phyloP scores from a whole-genome alignment of 345 rosid species.

The Durio zibethinus region DNA sequence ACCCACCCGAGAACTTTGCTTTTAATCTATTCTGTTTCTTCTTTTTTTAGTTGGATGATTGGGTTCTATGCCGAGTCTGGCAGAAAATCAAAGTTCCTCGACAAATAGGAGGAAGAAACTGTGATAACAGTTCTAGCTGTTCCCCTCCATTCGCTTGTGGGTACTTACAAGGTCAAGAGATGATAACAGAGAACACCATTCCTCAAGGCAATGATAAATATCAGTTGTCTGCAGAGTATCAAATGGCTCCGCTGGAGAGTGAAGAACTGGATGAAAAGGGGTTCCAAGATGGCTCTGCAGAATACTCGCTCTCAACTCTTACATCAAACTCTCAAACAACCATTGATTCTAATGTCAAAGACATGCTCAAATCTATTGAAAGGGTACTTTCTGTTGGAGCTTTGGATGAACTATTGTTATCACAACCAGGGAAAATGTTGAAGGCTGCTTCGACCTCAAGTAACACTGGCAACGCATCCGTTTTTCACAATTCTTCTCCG shows the following conservation, averaged over 20 bases:
- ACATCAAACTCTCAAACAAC: slow-evolving; percentile 3
- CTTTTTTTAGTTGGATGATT: slow-evolving; percentile 37
- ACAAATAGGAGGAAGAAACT: slow-evolving; percentile 7
- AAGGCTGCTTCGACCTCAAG: not conserved
- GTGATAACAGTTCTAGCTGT: not conserved
- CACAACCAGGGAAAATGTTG: slow-evolving; percentile 15
- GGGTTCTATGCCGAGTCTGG: slow-evolving; percentile 39
- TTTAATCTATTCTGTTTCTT: not conserved
- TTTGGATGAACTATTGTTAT: slow-evolving; percentile 26
- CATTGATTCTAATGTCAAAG: slow-evolving; percentile 6
- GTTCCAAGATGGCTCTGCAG: slow-evolving; percentile 20
- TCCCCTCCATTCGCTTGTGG: slow-evolving; percentile 4
- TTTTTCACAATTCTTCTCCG: slow-evolving; percentile 23
- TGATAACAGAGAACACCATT: not conserved
- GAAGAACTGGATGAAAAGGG: slow-evolving; percentile 13
- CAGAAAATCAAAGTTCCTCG: slow-evolving; percentile 16
- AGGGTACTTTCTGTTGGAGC: slow-evolving; percentile 27
- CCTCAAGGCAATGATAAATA: not conserved
- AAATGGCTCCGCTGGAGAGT: slow-evolving; percentile 11
- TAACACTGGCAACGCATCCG: not conserved
- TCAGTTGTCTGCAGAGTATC: not conserved
- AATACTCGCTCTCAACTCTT: slow-evolving; percentile 16
- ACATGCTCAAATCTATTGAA: slow-evolving; percentile 26
- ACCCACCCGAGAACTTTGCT: not conserved
- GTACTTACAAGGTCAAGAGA: slow-evolving; percentile 13